Evolutionary conservation across 2,329 filamentous ascomycete species (phyloP), one percentile per base, ranked within the genome.

Genomic region (Cercospora zeina): DNA sequence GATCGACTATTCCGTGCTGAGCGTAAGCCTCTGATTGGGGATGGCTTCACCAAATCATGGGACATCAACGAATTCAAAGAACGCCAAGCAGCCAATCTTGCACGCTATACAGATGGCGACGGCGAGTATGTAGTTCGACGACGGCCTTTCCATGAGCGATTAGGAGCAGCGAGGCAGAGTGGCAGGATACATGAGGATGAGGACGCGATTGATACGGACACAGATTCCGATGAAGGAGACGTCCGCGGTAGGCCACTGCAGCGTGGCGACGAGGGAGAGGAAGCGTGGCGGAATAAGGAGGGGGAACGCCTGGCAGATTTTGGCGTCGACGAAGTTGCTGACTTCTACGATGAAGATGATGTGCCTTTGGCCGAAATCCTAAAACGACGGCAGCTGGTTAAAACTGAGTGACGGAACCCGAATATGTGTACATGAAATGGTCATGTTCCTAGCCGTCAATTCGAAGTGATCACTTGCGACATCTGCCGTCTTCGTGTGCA

Each of bases 251-350:
- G 69, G 45, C 36, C 58, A 10, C 11, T 30, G 6, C 34, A 6
- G 10, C 21, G 39, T 9, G 53, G 27, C n/a, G 56, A 69, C 42
- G 69, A 81, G 66, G 84, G 82, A 4, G 80, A 84, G 69, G 81
- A 82, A 45, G 83, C 79, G 4, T 95, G 90, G 90, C 85, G 82
- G 0, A 93, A 93, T 67, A 81, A 85, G 0, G 89, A 93, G 57
- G 90, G 90, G 1, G 89, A 93, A 71, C 80, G 85, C 34, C 76
- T 95, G 54, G 81, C 83, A 45, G 90, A 95, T 70, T 95, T 87
- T 71, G 90, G 90, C 1, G 89, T 95, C 0, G 90, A 93, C 68
- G 89, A 91, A 70, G 88, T 90, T 13, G 83, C 82, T 0, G 88
- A 91, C 65, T 87, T 87, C 51, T 84, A 85, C 30, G 81, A 85